Conservation (phyloP, 768 basidiomycete species). For the Favolaschia claudopus region DNA sequence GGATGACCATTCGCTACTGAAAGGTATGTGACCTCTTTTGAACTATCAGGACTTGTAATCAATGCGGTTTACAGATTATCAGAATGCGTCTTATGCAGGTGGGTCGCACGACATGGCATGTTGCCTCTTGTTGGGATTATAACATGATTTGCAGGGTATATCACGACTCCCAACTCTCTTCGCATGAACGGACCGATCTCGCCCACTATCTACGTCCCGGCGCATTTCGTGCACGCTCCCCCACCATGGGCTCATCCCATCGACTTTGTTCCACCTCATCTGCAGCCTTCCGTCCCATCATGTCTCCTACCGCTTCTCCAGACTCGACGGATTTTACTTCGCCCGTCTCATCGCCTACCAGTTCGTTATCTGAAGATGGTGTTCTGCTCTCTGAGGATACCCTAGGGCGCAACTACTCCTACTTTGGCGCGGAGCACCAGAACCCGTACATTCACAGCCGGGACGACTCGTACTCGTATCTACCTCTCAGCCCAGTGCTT, state of each 20-base stretch:
- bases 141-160: too few relatives aligned
- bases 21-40: neutral
- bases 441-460: neutral
- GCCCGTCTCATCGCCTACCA: slow-evolving; percentile 14
- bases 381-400: neutral
- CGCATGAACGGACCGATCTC: too few relatives aligned
- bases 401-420: neutral
- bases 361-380: slow-evolving; percentile 12
- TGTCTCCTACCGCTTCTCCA: slow-evolving; percentile 1
- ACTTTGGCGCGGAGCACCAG: slow-evolving; percentile 1
- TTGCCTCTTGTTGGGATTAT: too few relatives aligned
- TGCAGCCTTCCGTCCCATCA: neutral
- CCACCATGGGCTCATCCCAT: neutral
- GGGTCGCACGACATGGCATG: neutral
- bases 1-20: slow-evolving; percentile 14
- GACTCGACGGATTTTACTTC: neutral
- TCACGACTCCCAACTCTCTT: too few relatives aligned
- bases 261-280: slow-evolving; percentile 6
- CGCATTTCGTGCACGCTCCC: slow-evolving; percentile 11
- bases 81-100: neutral
- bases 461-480: neutral
- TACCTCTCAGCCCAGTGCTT: slow-evolving; percentile 7
- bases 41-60: neutral
- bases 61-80: neutral
- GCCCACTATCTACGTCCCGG: too few relatives aligned